These are phyloP conservation scores for Stipa capillata DNA, from an alignment of 176 grass and related monocot species.

Conservation along the genomic window DNA sequence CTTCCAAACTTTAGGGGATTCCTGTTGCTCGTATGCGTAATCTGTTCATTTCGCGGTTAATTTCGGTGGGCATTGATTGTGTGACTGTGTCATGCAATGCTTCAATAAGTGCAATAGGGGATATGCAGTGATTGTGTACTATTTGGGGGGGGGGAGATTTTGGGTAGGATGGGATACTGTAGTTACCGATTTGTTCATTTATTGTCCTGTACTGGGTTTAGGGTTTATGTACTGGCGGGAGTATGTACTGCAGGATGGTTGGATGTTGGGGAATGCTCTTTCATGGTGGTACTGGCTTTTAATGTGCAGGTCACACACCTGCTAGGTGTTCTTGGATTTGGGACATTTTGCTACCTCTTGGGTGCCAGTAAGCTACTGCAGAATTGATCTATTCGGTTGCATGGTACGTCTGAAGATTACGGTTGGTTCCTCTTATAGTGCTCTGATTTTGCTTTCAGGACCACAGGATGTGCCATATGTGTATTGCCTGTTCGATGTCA, in stretches of 20 bases:
- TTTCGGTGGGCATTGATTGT: neutral
- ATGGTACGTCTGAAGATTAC: neutral
- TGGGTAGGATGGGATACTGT: neutral
- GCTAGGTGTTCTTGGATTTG: slow-evolving; percentile 92
- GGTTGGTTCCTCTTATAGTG: neutral
- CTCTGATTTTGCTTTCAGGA: slow-evolving; percentile 33
- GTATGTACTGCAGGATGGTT: neutral
- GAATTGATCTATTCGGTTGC: slow-evolving; percentile 7
- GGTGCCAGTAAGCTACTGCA: slow-evolving; percentile 75
- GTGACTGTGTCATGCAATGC: neutral
- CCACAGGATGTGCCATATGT: slow-evolving; percentile 89
- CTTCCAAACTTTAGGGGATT: neutral
- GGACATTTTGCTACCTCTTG: slow-evolving; percentile 94
- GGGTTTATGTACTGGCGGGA: too few relatives aligned
- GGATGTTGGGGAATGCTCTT: slow-evolving; percentile 2
- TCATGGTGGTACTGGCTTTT: slow-evolving; percentile 8
- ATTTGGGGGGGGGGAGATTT: too few relatives aligned
- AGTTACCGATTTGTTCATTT: slow-evolving; percentile 2
- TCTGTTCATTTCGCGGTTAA: neutral
- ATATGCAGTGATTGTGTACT: neutral
- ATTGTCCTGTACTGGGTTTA: neutral
- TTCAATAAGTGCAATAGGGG: neutral
- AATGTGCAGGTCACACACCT: slow-evolving; percentile 86
- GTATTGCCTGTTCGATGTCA: slow-evolving; percentile 91
- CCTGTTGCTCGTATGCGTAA: neutral